Evolutionary conservation across 306 rosid species (phyloP).

Genomic region (Phaseolus lunatus): DNA sequence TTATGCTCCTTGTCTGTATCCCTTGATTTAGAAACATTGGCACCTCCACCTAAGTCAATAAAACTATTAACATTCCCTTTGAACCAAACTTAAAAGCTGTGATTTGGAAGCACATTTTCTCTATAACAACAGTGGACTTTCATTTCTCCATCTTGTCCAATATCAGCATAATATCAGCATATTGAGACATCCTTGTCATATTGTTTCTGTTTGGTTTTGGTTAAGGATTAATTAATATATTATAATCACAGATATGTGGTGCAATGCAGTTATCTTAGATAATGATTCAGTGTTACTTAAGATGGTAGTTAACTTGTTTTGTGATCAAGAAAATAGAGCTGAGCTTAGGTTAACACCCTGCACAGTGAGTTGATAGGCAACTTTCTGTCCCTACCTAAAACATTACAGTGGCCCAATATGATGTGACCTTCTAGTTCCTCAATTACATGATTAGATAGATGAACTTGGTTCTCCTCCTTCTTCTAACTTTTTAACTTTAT

Average conservation of each 20-base stretch:
- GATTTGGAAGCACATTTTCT: conserved; percentile 22
- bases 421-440: conserved; percentile 39
- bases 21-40: conserved; percentile 18
- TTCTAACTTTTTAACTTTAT: background rate
- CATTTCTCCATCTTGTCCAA: conserved; percentile 29
- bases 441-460: conserved; percentile 39
- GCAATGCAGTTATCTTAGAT: conserved; percentile 37
- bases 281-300: conserved; percentile 41
- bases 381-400: conserved; percentile 46
- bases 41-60: conserved; percentile 33
- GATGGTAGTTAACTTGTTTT: conserved; percentile 36
- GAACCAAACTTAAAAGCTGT: conserved; percentile 35
- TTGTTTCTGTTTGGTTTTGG: conserved; percentile 32
- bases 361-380: conserved; percentile 30
- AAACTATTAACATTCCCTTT: conserved; percentile 38
- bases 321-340: conserved; percentile 1
- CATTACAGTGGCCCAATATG: conserved; percentile 33
- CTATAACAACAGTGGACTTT: conserved; percentile 10
- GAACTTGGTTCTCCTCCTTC: conserved; percentile 17
- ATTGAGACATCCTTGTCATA: conserved; percentile 47
- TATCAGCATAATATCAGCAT: conserved; percentile 21
- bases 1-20: conserved; percentile 9
- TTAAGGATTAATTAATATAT: conserved; percentile 41
- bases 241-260: conserved; percentile 16
- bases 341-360: background rate